Evolutionary conservation across 2,329 filamentous ascomycete genomes (phyloP).

Genomic region (Scedosporium boydii): DNA sequence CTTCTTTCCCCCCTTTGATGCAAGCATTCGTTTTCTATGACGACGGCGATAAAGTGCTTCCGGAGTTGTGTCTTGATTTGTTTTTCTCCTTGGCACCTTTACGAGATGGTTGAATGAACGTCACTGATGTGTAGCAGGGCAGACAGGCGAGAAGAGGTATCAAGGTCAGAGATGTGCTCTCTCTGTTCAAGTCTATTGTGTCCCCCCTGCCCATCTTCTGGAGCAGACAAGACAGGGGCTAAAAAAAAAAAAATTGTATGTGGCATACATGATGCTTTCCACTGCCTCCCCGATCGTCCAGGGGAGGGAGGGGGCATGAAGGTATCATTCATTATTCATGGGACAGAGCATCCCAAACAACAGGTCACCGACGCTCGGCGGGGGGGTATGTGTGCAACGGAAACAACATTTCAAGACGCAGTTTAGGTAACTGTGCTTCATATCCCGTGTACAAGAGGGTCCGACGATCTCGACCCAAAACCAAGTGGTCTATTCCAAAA

Average conservation of each 20-base stretch:
- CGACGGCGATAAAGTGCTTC: too few relatives aligned
- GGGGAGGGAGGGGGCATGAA: background rate
- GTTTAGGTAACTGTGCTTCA: background rate
- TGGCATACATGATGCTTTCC: background rate
- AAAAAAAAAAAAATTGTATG: background rate
- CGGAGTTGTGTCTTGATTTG: too few relatives aligned
- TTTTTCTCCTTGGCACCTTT: too few relatives aligned
- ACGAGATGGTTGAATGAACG: too few relatives aligned
- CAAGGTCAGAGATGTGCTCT: background rate
- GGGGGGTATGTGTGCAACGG: background rate
- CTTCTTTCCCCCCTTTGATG: background rate
- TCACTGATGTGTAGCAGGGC: too few relatives aligned
- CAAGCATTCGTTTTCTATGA: background rate
- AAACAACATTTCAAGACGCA: background rate
- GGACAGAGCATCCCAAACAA: background rate
- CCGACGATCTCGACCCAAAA: background rate
- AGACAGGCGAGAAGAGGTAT: too few relatives aligned
- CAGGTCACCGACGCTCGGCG: background rate
- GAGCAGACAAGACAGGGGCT: background rate
- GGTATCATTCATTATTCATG: background rate
- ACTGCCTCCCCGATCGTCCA: background rate
- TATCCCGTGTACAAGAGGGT: background rate
- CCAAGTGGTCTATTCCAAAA: background rate
- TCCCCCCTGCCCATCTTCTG: background rate
- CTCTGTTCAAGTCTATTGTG: background rate